These are phyloP conservation scores for Podila horticola DNA, from an alignment of 192 early-diverging fungal genomes.

Conservation along the genomic window DNA sequence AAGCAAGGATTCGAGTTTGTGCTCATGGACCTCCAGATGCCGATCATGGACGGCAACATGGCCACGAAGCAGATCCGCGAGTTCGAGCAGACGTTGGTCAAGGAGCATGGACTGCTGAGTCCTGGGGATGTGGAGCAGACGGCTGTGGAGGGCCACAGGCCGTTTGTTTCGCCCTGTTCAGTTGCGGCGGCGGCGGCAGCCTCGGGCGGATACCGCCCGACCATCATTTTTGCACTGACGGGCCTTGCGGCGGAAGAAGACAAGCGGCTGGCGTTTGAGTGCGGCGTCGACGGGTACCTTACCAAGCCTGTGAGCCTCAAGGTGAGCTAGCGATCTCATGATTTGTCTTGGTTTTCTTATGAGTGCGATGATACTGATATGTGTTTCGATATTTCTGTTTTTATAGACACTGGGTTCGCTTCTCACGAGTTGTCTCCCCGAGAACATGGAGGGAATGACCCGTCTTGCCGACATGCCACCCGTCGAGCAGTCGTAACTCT, in stretches of 20 bases:
- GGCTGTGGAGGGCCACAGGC: not conserved
- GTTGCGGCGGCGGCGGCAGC: not conserved
- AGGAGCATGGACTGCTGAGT: slow-evolving; percentile 7
- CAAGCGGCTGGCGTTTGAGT: slow-evolving; percentile 51
- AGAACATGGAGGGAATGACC: not conserved
- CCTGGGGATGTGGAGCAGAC: not conserved
- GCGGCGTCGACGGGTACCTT: slow-evolving; percentile 57
- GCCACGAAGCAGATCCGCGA: slow-evolving; percentile 55
- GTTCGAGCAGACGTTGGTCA: slow-evolving; percentile 32
- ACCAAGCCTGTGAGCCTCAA: slow-evolving; percentile 58
- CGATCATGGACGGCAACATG: slow-evolving; percentile 58
- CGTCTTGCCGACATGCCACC: not conserved
- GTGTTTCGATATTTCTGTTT: not conserved
- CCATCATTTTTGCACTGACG: slow-evolving; percentile 56
- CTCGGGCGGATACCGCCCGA: slow-evolving; percentile 10
- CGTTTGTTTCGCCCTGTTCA: not conserved
- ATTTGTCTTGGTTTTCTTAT: not conserved
- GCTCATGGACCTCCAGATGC: slow-evolving; percentile 61
- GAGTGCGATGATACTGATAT: not conserved
- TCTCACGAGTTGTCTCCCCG: not conserved
- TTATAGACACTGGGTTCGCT: slow-evolving; percentile 1
- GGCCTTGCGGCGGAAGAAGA: slow-evolving; percentile 54
- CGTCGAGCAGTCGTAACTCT: not conserved
- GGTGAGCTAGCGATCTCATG: not conserved
- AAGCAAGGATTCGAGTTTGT: slow-evolving; percentile 51